Evolutionary conservation across 306 rosid species (phyloP), one percentile per base, ranked within the genome.

Genomic region (Macrotyloma uniflorum): DNA sequence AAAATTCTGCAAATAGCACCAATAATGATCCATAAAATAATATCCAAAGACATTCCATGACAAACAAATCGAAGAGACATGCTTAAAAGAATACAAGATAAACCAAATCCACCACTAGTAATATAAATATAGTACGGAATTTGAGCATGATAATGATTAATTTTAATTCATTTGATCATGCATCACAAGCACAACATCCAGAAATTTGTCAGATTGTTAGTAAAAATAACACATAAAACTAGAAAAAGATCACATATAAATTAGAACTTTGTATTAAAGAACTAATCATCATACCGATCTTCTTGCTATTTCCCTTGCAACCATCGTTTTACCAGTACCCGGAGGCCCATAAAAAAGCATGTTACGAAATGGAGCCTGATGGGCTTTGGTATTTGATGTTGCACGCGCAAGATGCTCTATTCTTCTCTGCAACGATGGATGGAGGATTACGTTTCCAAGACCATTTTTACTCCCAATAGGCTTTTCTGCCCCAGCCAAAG

Each of bases 261-360:
- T 71, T 42, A 54, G 53, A 50, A 58, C 67, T 26, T 24, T 0
- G 47, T 15, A 75, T 12, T 6, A 30, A 70, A 82, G 55, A 78
- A 53, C 23, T 55, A 77, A 76, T 18, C 32, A 61, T 47, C 77
- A 65, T 91, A 96, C 99, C 85, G 97, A 96, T 85, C 90, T 93
- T 74, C 87, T 90, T 72, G 99, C 98, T 70, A 96, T 96, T 83
- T 93, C 99, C 86, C 90, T 90, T 4, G 98, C 99, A 85, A 96
- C 98, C 98, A 93, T 85, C n/a, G 99, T 96, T 91, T 96, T 93
- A 61, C 99, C 99, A 19, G 99, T 96, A 45, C 99, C 99, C 63
- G 99, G 99, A 65, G 94, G 98, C 50, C 98, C 99, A 86, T 96
- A 93, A 82, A 96, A 96, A 68, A 96, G 89, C 98, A 96, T 91